Percentiles rank a stretch among this genome's conserved stretches.
Evolutionary conservation across 2,329 filamentous ascomycete genomes (phyloP).

Genomic region (Fusarium agapanthi): DNA sequence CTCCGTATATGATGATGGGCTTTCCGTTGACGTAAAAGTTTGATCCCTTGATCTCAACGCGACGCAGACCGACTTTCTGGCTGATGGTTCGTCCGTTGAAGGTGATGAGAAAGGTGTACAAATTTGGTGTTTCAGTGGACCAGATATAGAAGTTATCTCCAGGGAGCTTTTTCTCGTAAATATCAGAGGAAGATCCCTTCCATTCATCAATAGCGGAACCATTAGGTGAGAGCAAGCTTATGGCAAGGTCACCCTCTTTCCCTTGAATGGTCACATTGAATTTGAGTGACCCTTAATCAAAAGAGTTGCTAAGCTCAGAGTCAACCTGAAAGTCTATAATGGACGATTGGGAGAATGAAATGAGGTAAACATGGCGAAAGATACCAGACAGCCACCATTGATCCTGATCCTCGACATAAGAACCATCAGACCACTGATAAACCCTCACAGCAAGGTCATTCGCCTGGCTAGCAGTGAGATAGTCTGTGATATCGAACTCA

Average conservation of each 20-base stretch:
- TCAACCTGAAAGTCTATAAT: conserved; percentile 57
- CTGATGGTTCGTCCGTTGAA: conserved; percentile 50
- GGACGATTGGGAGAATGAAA: conserved; percentile 64
- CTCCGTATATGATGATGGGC: conserved; percentile 71
- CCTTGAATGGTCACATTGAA: conserved; percentile 59
- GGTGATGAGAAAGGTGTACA: conserved; percentile 62
- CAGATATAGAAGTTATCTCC: conserved; percentile 67
- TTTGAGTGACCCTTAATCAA: conserved; percentile 61
- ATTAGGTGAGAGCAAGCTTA: conserved; percentile 50
- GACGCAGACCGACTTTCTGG: conserved; percentile 71
- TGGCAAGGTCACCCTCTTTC: conserved; percentile 51
- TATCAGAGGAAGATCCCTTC: conserved; percentile 40
- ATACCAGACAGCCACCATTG: conserved; percentile 72
- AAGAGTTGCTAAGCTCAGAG: conserved; percentile 62
- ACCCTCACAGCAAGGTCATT: conserved; percentile 73
- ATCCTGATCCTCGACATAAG: conserved; percentile 76
- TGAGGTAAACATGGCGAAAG: conserved; percentile 73
- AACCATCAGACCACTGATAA: conserved; percentile 77
- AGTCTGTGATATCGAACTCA: conserved; percentile 74
- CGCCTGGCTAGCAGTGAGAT: conserved; percentile 53
- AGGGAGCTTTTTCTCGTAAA: conserved; percentile 51
- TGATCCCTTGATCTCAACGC: conserved; percentile 67
- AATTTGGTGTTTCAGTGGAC: conserved; percentile 73
- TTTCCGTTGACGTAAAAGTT: conserved; percentile 72
- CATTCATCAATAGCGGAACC: conserved; percentile 43